phyloP scores from a whole-genome alignment of 306 rosid genomes.

The Adenanthera pavonina region DNA sequence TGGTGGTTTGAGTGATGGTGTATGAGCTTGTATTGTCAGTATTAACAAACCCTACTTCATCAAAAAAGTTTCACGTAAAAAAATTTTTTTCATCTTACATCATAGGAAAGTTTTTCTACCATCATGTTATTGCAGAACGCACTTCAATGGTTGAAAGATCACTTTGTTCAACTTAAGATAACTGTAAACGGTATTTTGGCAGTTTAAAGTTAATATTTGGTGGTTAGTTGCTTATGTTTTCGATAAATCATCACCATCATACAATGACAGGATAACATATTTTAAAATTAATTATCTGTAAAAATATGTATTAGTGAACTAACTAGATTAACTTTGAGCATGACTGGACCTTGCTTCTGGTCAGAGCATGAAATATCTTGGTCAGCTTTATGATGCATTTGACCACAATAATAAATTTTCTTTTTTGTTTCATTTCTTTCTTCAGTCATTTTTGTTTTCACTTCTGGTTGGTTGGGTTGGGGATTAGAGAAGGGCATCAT shows the following conservation, averaged over 20 bases:
- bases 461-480: conserved; percentile 8
- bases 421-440: conserved; percentile 22
- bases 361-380: neutral
- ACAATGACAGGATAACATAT: neutral
- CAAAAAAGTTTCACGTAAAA: neutral
- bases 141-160: conserved; percentile 6
- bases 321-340: neutral
- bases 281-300: conserved; percentile 13
- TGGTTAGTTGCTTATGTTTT: neutral
- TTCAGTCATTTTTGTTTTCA: neutral
- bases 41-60: conserved; percentile 68
- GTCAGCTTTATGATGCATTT: conserved; percentile 21
- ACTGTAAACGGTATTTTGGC: neutral
- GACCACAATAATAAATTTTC: conserved; percentile 16
- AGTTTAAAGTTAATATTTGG: neutral
- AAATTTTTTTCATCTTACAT: neutral
- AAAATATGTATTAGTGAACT: neutral
- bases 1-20: conserved; percentile 69
- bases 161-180: conserved; percentile 13
- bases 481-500: conserved; percentile 33
- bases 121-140: neutral
- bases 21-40: conserved; percentile 75
- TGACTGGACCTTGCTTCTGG: conserved; percentile 3
- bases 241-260: neutral
- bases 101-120: neutral